These are phyloP conservation scores for Balakata baccata DNA, from an alignment of 345 rosid species.

Conservation along the genomic window DNA sequence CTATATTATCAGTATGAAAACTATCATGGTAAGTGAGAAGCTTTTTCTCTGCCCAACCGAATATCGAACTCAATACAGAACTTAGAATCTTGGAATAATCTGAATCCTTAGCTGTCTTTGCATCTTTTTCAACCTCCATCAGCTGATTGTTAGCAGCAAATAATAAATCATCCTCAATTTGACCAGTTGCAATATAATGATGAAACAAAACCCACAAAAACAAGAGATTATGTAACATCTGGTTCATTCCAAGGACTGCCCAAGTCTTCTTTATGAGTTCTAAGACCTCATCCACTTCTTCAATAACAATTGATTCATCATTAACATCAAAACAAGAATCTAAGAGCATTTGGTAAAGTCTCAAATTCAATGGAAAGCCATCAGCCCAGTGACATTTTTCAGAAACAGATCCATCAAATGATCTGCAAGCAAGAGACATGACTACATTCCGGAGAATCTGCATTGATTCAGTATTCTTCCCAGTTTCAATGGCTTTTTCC, in stretches of 20 bases:
- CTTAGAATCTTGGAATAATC: conserved; percentile 78
- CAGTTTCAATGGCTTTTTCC: conserved; percentile 73
- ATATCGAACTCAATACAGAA: conserved; percentile 63
- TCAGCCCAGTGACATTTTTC: conserved; percentile 97
- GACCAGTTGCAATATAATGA: conserved; percentile 74
- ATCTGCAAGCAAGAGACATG: conserved; percentile 73
- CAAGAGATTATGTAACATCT: conserved; percentile 79
- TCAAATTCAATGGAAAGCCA: conserved; percentile 80
- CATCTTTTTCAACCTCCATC: conserved; percentile 85
- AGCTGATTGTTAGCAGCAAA: conserved; percentile 72
- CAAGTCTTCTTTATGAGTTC: conserved; percentile 93
- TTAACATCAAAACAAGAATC: conserved; percentile 80
- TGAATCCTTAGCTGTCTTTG: conserved; percentile 76
- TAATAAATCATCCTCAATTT: conserved; percentile 74
- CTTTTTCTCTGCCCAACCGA: conserved; percentile 96
- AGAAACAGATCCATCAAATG: conserved; percentile 64
- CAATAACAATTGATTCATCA: conserved; percentile 65
- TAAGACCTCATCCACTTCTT: conserved; percentile 92
- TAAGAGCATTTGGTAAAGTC: conserved; percentile 76
- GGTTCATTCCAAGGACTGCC: conserved; percentile 82
- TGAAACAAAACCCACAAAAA: conserved; percentile 87
- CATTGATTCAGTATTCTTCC: conserved; percentile 85
- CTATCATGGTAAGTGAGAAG: conserved; percentile 88
- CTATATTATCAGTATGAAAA: conserved; percentile 62
- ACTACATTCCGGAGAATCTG: conserved; percentile 78